Conservation (phyloP, 2,329 filamentous ascomycete genomes). For the Pyricularia pennisetigena region DNA sequence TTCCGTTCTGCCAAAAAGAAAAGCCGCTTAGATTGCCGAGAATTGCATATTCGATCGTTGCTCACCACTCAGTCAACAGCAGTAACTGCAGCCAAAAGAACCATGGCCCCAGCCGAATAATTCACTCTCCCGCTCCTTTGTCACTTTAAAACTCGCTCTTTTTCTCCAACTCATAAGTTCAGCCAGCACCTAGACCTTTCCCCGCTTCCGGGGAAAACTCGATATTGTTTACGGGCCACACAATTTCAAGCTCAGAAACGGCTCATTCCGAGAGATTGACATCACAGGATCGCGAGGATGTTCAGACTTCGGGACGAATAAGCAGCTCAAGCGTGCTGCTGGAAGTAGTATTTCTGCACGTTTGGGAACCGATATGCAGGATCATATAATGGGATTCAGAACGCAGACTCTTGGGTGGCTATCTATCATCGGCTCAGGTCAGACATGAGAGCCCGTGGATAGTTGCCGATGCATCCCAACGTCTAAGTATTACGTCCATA, state of each 20-base stretch:
- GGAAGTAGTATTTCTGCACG: not conserved
- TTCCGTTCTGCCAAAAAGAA: not conserved
- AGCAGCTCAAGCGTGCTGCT: not conserved
- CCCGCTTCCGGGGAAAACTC: not conserved
- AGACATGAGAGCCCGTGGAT: not conserved
- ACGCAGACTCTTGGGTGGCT: not conserved
- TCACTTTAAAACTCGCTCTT: too few relatives aligned
- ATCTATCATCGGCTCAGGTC: not conserved
- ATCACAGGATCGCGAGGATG: conserved; percentile 14
- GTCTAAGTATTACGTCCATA: not conserved
- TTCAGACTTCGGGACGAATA: conserved; percentile 11
- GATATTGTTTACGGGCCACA: not conserved
- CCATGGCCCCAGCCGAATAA: not conserved
- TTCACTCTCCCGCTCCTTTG: too few relatives aligned
- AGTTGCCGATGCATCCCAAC: not conserved
- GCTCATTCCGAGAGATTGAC: conserved; percentile 15
- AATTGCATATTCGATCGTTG: not conserved
- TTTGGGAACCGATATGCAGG: not conserved
- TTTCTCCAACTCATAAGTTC: not conserved
- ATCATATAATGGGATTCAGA: not conserved
- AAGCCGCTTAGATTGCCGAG: not conserved
- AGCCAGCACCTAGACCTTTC: not conserved
- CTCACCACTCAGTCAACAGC: not conserved
- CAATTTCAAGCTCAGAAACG: conserved; percentile 12
- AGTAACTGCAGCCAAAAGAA: not conserved